Evolutionary conservation across 2,329 filamentous ascomycete genomes (phyloP), one percentile per base, ranked within the genome.

Genomic region (Cladosporium sp.): DNA sequence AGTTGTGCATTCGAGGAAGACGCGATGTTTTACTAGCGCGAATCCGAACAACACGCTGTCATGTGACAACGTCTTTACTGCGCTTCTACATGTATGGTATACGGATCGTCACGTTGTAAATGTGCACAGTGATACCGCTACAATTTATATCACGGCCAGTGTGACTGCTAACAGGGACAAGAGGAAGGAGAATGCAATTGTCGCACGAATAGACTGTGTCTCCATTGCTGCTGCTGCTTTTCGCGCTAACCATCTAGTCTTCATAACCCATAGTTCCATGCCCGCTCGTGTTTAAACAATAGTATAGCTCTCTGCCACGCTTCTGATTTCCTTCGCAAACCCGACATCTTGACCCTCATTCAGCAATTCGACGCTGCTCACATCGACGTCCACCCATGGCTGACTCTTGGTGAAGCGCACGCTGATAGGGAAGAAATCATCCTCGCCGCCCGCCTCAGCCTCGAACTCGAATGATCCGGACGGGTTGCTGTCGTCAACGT

Each of bases 371-470:
- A 93, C 88, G 47, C 85, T 63, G 84, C 88, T 87, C 81, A 97
- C 93, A 78, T 97, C 92, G 64, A 99, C 90, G 69, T 97, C 91
- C 52, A 97, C 84, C 74, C 90, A 96, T 28, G 94, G 93, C 60
- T 83, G 85, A 42, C 85, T 83, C 82, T 96, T 97, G 63, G 85
- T 87, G 76, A 99, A 99, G 57, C 87, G 84, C 61, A 97, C 87
- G 56, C 84, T 88, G 92, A 99, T 97, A 1, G 94, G 94, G 86
- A 99, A 99, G 79, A 97, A 97, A 68, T 97, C 92, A 59, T 90
- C 88, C 72, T 97, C 94, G 65, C 92, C 90, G 58, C 86, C 84
- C 11, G 90, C 90, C 73, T 90, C 86, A 1, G 92, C 91, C 75
- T 97, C 94, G 66, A 99, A 97, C 74, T 99, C 94, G 70, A 99